Evolutionary conservation across 2,329 filamentous ascomycete species (phyloP).

Genomic region (Raffaelea albimanens): DNA sequence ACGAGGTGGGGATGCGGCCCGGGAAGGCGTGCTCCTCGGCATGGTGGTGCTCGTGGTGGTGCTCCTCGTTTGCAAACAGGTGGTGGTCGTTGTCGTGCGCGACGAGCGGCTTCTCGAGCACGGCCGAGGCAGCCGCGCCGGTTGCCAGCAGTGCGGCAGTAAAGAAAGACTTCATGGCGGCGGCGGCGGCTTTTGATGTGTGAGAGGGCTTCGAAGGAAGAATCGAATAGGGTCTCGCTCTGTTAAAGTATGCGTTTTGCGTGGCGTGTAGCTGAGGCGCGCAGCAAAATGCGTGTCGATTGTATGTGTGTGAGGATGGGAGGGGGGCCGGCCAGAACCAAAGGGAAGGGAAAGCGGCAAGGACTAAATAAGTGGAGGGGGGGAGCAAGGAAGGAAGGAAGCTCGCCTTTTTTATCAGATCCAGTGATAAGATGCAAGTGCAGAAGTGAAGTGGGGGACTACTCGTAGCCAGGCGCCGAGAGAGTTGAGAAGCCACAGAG

Average conservation of each 20-base stretch:
- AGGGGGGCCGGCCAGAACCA: background rate
- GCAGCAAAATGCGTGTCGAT: no score
- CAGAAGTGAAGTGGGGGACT: background rate
- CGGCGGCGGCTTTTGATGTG: background rate
- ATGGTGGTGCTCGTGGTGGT: background rate
- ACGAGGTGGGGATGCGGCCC: slow-evolving; percentile 60
- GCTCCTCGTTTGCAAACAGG: slow-evolving; percentile 4
- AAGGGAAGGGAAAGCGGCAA: background rate
- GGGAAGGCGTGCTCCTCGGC: background rate
- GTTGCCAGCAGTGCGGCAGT: slow-evolving; percentile 5
- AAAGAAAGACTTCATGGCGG: slow-evolving; percentile 12
- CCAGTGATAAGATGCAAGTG: background rate
- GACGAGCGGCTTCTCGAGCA: slow-evolving; percentile 6
- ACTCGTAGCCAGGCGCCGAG: no score
- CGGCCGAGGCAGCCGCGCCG: slow-evolving; percentile 8
- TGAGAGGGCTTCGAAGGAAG: no score
- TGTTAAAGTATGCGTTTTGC: no score
- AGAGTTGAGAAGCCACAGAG: no score
- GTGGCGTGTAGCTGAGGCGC: no score
- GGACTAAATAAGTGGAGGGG: background rate
- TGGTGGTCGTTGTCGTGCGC: slow-evolving; percentile 4
- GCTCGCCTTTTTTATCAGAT: background rate
- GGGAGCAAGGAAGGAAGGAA: background rate
- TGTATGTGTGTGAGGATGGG: background rate
- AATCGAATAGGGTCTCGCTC: no score